Conservation (phyloP, 768 basidiomycete genomes). For the Xerocomus brunneocitrinus region DNA sequence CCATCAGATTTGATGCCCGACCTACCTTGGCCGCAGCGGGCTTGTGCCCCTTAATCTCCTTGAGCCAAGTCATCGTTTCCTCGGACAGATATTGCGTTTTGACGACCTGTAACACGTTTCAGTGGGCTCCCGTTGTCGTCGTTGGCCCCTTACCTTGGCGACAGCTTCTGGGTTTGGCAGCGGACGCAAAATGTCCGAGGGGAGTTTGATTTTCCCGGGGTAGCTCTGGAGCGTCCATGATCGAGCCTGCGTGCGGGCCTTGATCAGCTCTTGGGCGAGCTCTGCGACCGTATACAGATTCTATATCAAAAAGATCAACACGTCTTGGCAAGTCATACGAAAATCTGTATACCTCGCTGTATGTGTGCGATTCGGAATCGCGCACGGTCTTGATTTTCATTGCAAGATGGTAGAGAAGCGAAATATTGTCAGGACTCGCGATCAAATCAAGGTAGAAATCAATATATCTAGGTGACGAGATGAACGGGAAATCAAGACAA, state of each 20-base stretch:
- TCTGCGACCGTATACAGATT: constrained; percentile 87
- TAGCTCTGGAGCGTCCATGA: constrained; percentile 76
- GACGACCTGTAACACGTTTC: constrained; percentile 45
- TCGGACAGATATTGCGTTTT: constrained; percentile 67
- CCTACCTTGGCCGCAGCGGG: constrained; percentile 30
- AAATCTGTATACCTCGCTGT: constrained; percentile 55
- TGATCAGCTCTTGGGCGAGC: constrained; percentile 84
- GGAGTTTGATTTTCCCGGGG: constrained; percentile 76
- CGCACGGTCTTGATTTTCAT: constrained; percentile 82
- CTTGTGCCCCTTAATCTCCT: constrained; percentile 41
- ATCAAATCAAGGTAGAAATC: constrained; percentile 82
- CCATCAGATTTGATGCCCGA: not conserved
- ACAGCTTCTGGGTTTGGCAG: constrained; percentile 63
- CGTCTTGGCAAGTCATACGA: not conserved
- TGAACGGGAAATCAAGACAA: not conserved
- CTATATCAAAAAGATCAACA: constrained; percentile 35
- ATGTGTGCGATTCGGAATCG: constrained; percentile 63
- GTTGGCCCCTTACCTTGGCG: constrained; percentile 46
- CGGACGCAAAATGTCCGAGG: constrained; percentile 73
- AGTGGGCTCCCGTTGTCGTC: not conserved
- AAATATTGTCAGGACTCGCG: constrained; percentile 74
- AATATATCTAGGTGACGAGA: constrained; percentile 58
- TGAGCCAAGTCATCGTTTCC: constrained; percentile 54
- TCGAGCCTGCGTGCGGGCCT: constrained; percentile 52
- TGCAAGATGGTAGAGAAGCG: constrained; percentile 79